Evolutionary conservation across 2,329 filamentous ascomycete genomes (phyloP).

Genomic region (Cephalotrichum gorgonifer): DNA sequence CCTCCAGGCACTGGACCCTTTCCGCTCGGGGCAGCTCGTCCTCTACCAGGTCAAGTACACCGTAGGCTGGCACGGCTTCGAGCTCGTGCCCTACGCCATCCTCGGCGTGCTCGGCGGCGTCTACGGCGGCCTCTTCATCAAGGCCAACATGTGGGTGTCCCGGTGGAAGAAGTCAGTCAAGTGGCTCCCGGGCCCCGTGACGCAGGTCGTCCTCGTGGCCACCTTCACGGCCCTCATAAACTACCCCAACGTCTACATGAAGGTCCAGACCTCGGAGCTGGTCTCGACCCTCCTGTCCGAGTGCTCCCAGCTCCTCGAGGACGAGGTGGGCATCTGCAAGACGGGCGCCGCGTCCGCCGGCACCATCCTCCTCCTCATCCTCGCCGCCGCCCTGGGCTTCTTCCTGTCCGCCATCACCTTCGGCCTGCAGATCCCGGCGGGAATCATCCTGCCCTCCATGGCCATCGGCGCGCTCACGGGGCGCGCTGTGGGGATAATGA

Average conservation of each 20-base stretch:
- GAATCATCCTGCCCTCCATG: slow-evolving; percentile 93
- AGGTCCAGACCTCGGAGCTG: slow-evolving; percentile 81
- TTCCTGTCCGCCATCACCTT: slow-evolving; percentile 82
- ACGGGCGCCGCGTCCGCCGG: slow-evolving; percentile 72
- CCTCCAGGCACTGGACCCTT: slow-evolving; percentile 85
- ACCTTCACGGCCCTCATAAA: slow-evolving; percentile 80
- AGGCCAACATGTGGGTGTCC: slow-evolving; percentile 80
- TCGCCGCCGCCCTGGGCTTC: slow-evolving; percentile 77
- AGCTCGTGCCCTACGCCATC: slow-evolving; percentile 77
- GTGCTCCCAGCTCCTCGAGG: slow-evolving; percentile 71
- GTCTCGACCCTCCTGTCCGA: slow-evolving; percentile 89
- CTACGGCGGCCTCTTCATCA: slow-evolving; percentile 91
- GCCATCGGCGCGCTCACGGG: slow-evolving; percentile 88
- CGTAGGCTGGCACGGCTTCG: slow-evolving; percentile 86
- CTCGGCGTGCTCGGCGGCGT: slow-evolving; percentile 86
- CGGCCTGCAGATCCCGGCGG: slow-evolving; percentile 86
- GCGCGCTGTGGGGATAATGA: slow-evolving; percentile 76
- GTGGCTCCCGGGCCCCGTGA: slow-evolving; percentile 61
- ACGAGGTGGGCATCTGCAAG: slow-evolving; percentile 84
- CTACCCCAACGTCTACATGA: slow-evolving; percentile 94
- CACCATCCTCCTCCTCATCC: slow-evolving; percentile 71
- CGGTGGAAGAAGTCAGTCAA: slow-evolving; percentile 61
- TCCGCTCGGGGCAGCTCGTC: slow-evolving; percentile 89
- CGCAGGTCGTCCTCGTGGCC: slow-evolving; percentile 72
- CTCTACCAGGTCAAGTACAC: slow-evolving; percentile 93